A percentile compares a stretch with the other conserved stretches of the same genome.
These are phyloP conservation scores for Nitzschia sp. DNA, from an alignment of 108 stramenopile species.

Conservation along the genomic window DNA sequence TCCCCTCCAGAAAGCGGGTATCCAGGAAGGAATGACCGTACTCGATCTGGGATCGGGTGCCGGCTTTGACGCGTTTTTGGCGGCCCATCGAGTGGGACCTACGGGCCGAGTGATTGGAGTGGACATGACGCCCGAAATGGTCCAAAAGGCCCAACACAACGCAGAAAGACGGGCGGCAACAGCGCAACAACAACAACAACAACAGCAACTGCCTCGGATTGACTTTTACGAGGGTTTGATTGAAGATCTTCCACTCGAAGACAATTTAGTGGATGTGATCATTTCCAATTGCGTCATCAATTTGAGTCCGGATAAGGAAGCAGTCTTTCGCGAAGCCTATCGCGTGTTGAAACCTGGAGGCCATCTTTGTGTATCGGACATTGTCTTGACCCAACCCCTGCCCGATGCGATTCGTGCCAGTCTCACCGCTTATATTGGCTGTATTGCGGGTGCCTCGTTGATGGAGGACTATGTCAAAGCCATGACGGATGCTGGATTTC, in stretches of 20 bases:
- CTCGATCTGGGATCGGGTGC: slow-evolving; percentile 34
- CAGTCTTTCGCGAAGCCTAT: slow-evolving; percentile 36
- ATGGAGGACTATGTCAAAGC: neutral
- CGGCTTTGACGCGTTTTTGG: slow-evolving; percentile 63
- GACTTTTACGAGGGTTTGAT: slow-evolving; percentile 10
- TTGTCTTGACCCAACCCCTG: neutral
- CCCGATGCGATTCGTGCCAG: neutral
- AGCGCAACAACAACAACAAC: slow-evolving; percentile 68
- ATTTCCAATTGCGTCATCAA: slow-evolving; percentile 86
- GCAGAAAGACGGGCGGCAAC: slow-evolving; percentile 20
- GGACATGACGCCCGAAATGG: slow-evolving; percentile 80
- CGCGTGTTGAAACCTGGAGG: slow-evolving; percentile 15
- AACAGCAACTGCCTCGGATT: slow-evolving; percentile 54
- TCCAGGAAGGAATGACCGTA: neutral
- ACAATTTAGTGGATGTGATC: slow-evolving; percentile 62
- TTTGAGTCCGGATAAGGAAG: slow-evolving; percentile 63
- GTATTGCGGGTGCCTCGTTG: neutral
- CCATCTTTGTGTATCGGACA: slow-evolving; percentile 5
- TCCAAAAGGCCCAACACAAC: slow-evolving; percentile 36
- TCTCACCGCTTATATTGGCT: neutral
- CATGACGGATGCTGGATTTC: neutral
- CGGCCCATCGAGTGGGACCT: slow-evolving; percentile 51
- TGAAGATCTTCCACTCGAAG: slow-evolving; percentile 42
- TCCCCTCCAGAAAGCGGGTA: neutral
- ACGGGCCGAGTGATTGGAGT: slow-evolving; percentile 69